Evolutionary conservation across 2,329 filamentous ascomycete species (phyloP).

Genomic region (Trichoderma sp.): DNA sequence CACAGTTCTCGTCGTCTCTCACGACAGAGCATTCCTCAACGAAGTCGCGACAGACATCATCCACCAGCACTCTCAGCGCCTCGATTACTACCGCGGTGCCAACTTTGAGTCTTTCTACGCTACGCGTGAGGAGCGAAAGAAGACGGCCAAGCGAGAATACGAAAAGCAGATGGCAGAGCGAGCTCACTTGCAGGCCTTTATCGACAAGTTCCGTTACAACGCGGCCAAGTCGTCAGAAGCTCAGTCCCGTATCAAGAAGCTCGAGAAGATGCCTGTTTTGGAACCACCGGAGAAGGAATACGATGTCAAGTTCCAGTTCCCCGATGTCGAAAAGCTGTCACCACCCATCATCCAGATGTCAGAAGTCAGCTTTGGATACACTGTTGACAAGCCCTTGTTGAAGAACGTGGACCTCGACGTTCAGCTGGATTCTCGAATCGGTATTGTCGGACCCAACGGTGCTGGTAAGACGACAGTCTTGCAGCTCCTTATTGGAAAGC

Average conservation of each 20-base stretch:
- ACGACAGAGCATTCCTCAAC: conserved; percentile 98
- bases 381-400: conserved; percentile 75
- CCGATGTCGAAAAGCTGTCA: conserved; percentile 95
- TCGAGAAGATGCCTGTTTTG: conserved; percentile 94
- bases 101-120: conserved; percentile 98
- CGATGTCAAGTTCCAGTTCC: conserved; percentile 95
- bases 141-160: conserved; percentile 95
- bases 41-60: conserved; percentile 99
- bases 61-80: conserved; percentile 93
- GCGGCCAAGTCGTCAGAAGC: conserved; percentile 98
- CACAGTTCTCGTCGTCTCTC: conserved; percentile 93
- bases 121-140: conserved; percentile 94
- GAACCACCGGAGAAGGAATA: conserved; percentile 92
- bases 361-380: conserved; percentile 88
- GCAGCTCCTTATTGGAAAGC: conserved; percentile 90
- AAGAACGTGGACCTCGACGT: conserved; percentile 91
- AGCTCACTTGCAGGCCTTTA: conserved; percentile 94
- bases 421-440: conserved; percentile 95
- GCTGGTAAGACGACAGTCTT: conserved; percentile 98
- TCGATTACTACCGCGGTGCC: conserved; percentile 98
- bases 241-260: conserved; percentile 97
- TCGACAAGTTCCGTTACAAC: conserved; percentile 99
- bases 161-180: conserved; percentile 96
- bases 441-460: conserved; percentile 98
- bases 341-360: conserved; percentile 98